Conservation (phyloP, 768 basidiomycete species). For the Serendipita sp. region DNA sequence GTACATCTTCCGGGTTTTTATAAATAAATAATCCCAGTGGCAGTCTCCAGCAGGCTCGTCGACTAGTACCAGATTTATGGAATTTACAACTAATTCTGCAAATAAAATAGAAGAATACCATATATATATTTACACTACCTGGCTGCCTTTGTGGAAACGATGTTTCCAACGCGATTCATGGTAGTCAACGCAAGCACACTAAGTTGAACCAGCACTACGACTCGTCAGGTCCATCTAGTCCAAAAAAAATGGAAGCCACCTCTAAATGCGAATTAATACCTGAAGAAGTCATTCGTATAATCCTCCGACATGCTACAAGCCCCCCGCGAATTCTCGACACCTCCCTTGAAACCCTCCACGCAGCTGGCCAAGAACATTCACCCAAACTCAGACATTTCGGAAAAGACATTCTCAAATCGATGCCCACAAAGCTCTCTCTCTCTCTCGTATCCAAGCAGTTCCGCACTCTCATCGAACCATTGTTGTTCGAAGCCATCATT, state of each 20-base stretch:
- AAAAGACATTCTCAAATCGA: neutral
- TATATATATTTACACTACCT: too few species aligned
- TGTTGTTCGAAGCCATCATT: neutral
- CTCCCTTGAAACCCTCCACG: neutral
- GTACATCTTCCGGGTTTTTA: too few species aligned
- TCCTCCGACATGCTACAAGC: neutral
- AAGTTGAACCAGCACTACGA: too few species aligned
- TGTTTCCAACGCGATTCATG: too few species aligned
- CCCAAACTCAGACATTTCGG: neutral
- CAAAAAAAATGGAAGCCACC: neutral
- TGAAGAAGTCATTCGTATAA: neutral
- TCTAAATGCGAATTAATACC: neutral
- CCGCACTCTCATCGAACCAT: neutral
- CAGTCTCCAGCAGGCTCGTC: too few species aligned
- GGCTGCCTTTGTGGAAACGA: too few species aligned
- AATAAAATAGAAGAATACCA: too few species aligned
- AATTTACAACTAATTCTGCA: too few species aligned
- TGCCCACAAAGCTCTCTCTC: neutral
- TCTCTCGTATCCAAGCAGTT: neutral
- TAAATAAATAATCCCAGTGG: too few species aligned
- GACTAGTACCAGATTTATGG: too few species aligned
- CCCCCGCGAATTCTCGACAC: neutral
- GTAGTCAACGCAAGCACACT: too few species aligned
- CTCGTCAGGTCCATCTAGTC: too few species aligned
- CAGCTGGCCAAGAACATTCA: neutral